Conservation (phyloP, 2,329 filamentous ascomycete species). For the Colletotrichum sp. region DNA sequence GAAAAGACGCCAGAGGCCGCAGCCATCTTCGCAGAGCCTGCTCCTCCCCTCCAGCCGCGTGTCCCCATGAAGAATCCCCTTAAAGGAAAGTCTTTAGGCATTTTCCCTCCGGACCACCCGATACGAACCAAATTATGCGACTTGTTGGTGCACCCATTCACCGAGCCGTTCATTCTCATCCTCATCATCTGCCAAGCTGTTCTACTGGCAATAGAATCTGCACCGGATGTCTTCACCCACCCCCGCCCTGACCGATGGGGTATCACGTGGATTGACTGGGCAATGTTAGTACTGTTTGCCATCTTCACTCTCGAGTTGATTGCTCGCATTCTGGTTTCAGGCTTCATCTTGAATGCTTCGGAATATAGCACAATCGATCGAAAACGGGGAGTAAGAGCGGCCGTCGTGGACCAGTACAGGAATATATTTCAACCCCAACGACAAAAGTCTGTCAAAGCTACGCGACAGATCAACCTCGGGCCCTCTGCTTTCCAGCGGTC, state of each 20-base stretch:
- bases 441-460: conserved; percentile 67
- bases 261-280: conserved; percentile 73
- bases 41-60: conserved; percentile 33
- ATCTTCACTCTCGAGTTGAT: conserved; percentile 89
- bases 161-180: conserved; percentile 84
- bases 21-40: conserved; percentile 31
- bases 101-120: conserved; percentile 80
- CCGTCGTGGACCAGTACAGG: conserved; percentile 76
- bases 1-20: conserved; percentile 49
- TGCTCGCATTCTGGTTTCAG: conserved; percentile 88
- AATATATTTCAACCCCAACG: conserved; percentile 83
- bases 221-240: conserved; percentile 71
- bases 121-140: conserved; percentile 80
- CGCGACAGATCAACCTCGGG: conserved; percentile 48
- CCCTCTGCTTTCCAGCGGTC: conserved; percentile 75
- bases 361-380: conserved; percentile 93
- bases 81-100: conserved; percentile 82
- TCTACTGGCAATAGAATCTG: conserved; percentile 84
- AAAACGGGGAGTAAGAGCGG: conserved; percentile 74
- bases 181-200: conserved; percentile 89
- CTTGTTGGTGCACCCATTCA: conserved; percentile 82
- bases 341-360: conserved; percentile 85
- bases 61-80: conserved; percentile 73
- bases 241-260: conserved; percentile 71
- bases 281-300: conserved; percentile 81